Evolutionary conservation across 108 stramenopile species (phyloP), one percentile per base, ranked within the genome.

Genomic region (Stephanodiscus minutulus): DNA sequence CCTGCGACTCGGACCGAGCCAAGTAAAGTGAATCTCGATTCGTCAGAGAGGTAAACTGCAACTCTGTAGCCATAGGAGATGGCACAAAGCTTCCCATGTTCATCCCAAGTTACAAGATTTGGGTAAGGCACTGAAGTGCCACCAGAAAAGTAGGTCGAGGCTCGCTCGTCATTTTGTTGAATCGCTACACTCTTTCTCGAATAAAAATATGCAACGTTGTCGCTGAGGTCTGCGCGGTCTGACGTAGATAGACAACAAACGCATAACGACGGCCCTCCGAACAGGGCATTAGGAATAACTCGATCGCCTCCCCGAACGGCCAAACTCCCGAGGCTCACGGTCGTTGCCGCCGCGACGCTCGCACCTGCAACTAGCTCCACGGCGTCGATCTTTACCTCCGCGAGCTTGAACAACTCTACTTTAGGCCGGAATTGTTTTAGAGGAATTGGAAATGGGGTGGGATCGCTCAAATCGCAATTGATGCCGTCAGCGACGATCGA

Each of bases 201-300:
- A 48, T 93, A 93, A 77, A 93, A 93, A 59, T 91, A 85, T 15
- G 92, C 85, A 20, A 77, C 18, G 22, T 88, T 85, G 50, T 83
- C 86, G 13, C 86, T 82, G 31, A 64, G 53, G 33, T 46, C 41
- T 37, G 83, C 66, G 15, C 66, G 46, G 55, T 84, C 77, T 50
- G 81, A 77, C 20, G 70, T 33, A 28, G 59, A 47, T 2, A 65
- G 6, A 33, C 81, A 73, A 1, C 82, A 87, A 53, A 94, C 80
- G 60, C 93, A 94, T 12, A 94, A 66, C 12, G 89, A 84, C 27
- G 93, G 93, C 18, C 93, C 93, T 43, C 93, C 90, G 83, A 91
- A 91, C 11, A 94, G 48, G 46, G 67, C 72, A 31, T 77, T 84
- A 6, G 93, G 90, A 41, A 81, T 67, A 49, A 76, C 70, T 13